These are phyloP conservation scores for Candida saitoana DNA, from an alignment of 805 yeast genomes.

Conservation along the genomic window DNA sequence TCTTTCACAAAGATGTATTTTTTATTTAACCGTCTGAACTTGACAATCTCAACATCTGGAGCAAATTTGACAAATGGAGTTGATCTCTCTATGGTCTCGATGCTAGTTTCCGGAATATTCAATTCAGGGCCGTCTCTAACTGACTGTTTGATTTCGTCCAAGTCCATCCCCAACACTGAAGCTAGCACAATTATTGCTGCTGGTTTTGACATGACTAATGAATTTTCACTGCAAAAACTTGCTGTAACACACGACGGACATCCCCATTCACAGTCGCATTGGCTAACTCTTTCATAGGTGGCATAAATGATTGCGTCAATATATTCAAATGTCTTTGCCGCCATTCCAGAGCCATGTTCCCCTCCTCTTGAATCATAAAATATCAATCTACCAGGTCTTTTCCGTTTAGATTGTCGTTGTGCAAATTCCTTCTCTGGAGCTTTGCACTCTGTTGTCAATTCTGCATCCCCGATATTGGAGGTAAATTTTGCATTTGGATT, in stretches of 20 bases:
- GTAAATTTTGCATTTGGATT: slow-evolving; percentile 27
- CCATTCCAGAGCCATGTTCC: slow-evolving; percentile 70
- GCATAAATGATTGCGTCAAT: slow-evolving; percentile 61
- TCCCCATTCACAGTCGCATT: slow-evolving; percentile 72
- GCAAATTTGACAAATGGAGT: slow-evolving; percentile 57
- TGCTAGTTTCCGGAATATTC: slow-evolving; percentile 61
- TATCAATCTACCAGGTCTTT: slow-evolving; percentile 82
- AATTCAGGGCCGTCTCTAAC: slow-evolving; percentile 71
- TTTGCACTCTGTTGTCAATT: slow-evolving; percentile 88
- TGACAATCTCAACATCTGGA: slow-evolving; percentile 45
- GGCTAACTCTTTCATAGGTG: slow-evolving; percentile 54
- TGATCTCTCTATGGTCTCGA: slow-evolving; percentile 66
- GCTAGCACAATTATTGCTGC: slow-evolving; percentile 74
- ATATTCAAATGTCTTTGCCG: slow-evolving; percentile 75
- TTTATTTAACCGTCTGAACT: slow-evolving; percentile 12
- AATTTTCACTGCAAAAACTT: slow-evolving; percentile 73
- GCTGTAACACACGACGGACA: slow-evolving; percentile 88
- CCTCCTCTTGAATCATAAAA: slow-evolving; percentile 86
- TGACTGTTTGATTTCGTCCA: slow-evolving; percentile 39
- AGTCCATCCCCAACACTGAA: slow-evolving; percentile 50
- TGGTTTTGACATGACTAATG: slow-evolving; percentile 79
- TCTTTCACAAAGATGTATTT: slow-evolving; percentile 4
- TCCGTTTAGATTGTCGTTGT: slow-evolving; percentile 60
- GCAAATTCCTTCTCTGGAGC: slow-evolving; percentile 97
- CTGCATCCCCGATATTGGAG: slow-evolving; percentile 41